phyloP scores from a whole-genome alignment of 2,329 filamentous ascomycete species.

The Fusarium agapanthi region DNA sequence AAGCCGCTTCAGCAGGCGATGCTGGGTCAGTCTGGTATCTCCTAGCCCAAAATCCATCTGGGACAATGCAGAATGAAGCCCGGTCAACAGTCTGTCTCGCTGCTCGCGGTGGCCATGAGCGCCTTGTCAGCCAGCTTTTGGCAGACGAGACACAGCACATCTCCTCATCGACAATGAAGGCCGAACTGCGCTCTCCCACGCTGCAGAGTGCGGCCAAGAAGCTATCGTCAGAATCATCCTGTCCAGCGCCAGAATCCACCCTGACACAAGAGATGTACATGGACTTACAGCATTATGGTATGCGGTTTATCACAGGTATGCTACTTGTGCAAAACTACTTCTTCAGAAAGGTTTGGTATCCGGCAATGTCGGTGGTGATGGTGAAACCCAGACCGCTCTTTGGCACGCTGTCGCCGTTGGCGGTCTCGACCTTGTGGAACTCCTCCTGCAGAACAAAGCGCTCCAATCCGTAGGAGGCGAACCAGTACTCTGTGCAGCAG shows the following conservation, averaged over 20 bases:
- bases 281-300: neutral
- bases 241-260: neutral
- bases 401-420: neutral
- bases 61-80: fast-evolving
- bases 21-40: neutral
- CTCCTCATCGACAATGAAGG: neutral
- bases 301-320: fast-evolving
- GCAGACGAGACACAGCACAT: neutral
- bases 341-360: neutral
- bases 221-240: neutral
- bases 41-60: neutral
- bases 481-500: neutral
- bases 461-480: neutral
- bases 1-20: neutral
- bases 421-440: neutral
- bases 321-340: neutral
- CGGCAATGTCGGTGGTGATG: neutral
- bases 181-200: neutral
- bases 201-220: neutral
- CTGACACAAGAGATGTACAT: neutral
- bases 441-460: neutral
- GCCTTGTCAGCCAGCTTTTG: neutral
- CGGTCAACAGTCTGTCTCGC: neutral
- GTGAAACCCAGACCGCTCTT: neutral
- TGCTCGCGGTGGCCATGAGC: neutral